Conservation (phyloP, 345 rosid species). For the Eutrema japonicum region DNA sequence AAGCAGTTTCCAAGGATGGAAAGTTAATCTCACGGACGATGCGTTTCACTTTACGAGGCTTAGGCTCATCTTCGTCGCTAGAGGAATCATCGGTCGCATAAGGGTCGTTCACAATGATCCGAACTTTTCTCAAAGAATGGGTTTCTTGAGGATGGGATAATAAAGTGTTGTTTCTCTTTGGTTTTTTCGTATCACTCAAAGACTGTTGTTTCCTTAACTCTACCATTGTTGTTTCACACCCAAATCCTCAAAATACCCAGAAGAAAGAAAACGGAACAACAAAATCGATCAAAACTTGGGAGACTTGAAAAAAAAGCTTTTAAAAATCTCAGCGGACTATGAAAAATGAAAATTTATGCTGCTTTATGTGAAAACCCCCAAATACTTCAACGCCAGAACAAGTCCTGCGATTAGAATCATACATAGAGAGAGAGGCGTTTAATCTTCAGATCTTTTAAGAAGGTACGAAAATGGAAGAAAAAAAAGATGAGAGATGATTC, state of each 20-base stretch:
- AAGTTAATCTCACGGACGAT: conserved; percentile 61
- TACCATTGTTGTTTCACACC: conserved; percentile 47
- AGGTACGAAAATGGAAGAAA: background rate
- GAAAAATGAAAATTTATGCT: conserved; percentile 52
- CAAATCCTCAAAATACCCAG: conserved; percentile 39
- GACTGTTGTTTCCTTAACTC: conserved; percentile 41
- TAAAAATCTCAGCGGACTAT: conserved; percentile 64
- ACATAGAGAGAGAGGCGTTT: background rate
- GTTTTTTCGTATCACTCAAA: conserved; percentile 39
- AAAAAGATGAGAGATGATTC: background rate
- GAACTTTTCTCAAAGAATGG: conserved; percentile 55
- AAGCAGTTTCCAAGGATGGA: conserved; percentile 33
- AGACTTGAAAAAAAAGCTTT: background rate
- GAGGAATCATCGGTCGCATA: conserved; percentile 89
- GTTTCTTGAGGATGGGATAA: conserved; percentile 33
- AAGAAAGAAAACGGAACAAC: conserved; percentile 3
- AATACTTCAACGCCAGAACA: conserved; percentile 78
- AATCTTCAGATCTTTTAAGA: conserved; percentile 35
- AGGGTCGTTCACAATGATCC: conserved; percentile 78
- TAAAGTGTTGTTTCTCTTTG: conserved; percentile 26
- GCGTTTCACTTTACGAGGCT: conserved; percentile 48
- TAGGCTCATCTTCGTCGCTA: conserved; percentile 73
- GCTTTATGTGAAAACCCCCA: conserved; percentile 75
- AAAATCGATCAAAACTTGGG: conserved; percentile 30
- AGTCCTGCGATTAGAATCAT: conserved; percentile 57